These are phyloP conservation scores for Aspergillus ustus DNA, from an alignment of 2,329 filamentous ascomycete species.

Conservation along the genomic window DNA sequence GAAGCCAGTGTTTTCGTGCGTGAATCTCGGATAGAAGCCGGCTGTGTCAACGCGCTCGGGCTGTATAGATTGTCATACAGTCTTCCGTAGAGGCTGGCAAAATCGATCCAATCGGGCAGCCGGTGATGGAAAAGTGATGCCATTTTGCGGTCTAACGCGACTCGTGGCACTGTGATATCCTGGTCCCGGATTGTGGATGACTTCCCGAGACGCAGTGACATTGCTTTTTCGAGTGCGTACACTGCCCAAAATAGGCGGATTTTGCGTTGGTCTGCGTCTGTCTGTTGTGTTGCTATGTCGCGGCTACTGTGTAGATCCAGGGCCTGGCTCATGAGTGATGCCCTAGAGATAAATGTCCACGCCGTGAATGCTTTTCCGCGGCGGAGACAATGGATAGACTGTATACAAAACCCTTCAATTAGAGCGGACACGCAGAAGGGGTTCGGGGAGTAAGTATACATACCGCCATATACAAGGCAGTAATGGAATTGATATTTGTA, in stretches of 20 bases:
- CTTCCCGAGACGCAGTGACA: conserved; percentile 17
- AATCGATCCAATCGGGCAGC: conserved; percentile 22
- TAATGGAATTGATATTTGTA: conserved; percentile 15
- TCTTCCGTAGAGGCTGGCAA: conserved; percentile 21
- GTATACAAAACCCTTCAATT: not conserved
- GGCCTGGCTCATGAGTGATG: conserved; percentile 17
- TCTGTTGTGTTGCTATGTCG: not conserved
- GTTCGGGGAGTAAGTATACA: not conserved
- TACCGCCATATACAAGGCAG: conserved; percentile 23
- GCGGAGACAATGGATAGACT: conserved; percentile 18
- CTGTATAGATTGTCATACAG: conserved; percentile 22
- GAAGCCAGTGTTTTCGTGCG: conserved; percentile 17
- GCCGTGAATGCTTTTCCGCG: conserved; percentile 8
- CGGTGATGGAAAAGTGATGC: conserved; percentile 11
- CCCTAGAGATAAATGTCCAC: conserved; percentile 21
- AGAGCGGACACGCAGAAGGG: no score
- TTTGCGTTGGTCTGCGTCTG: not conserved
- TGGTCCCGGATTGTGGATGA: conserved; percentile 20
- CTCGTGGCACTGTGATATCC: conserved; percentile 16
- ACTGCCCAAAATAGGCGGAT: conserved; percentile 17
- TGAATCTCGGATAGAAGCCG: conserved; percentile 12
- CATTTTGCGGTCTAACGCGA: conserved; percentile 8
- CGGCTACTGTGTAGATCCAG: conserved; percentile 18
- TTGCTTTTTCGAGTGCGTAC: conserved; percentile 15
- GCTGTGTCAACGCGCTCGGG: conserved; percentile 18